phyloP scores from a whole-genome alignment of 495 filamentous ascomycete species.

The Penicillium roqueforti region DNA sequence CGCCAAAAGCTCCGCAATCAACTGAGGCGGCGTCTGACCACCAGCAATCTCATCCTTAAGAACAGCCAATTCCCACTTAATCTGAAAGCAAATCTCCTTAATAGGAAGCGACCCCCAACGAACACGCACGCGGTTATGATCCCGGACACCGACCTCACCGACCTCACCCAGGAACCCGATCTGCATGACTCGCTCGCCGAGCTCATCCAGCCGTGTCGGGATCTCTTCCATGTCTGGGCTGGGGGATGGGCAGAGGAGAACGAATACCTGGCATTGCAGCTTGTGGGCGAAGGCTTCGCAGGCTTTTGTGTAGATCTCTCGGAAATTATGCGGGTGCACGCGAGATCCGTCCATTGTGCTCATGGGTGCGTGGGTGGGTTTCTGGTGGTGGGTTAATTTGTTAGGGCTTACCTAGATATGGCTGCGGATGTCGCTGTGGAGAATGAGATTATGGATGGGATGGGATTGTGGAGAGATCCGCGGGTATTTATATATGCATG shows the following conservation, averaged over 20 bases:
- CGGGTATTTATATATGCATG: not conserved
- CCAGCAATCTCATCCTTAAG: not conserved
- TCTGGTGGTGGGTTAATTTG: not conserved
- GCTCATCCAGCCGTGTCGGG: not conserved
- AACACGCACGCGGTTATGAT: not conserved
- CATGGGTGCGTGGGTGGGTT: not conserved
- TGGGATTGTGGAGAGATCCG: not conserved
- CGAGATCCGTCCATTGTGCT: not conserved
- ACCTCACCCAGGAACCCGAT: not conserved
- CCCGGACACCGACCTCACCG: not conserved
- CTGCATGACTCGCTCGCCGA: not conserved
- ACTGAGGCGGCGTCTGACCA: too few species aligned
- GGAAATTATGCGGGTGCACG: not conserved
- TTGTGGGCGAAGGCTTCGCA: slow-evolving; percentile 2
- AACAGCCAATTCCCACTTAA: not conserved
- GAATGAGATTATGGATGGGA: not conserved
- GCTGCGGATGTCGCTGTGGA: too few species aligned
- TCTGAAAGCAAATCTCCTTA: slow-evolving; percentile 3
- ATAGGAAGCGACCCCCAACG: not conserved
- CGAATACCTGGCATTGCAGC: not conserved
- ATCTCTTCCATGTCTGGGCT: not conserved
- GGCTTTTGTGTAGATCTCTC: not conserved
- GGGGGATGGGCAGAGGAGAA: not conserved
- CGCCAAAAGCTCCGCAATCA: not conserved
- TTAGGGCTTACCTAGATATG: not conserved